Conservation (phyloP, 73 alveolate species). For the Tetrahymena malaccensis region DNA sequence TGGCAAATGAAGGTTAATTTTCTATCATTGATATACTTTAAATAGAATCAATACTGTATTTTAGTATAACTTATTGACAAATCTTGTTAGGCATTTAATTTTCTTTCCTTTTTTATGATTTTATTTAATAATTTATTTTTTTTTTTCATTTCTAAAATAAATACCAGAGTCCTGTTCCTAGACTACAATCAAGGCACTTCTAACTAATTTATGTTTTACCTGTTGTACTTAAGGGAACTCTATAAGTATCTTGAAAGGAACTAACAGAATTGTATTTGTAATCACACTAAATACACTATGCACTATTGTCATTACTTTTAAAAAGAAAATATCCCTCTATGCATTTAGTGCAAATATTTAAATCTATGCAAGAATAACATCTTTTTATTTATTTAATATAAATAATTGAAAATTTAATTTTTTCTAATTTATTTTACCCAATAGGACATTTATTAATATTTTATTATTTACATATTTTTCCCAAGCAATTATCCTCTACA, state of each 20-base stretch:
- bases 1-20: background rate
- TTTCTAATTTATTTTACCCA: background rate
- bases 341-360: background rate
- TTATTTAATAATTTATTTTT: no score
- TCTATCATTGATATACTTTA: background rate
- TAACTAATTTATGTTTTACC: background rate
- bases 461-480: background rate
- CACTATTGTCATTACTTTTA: background rate
- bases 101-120: background rate
- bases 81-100: background rate
- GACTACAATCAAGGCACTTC: background rate
- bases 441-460: background rate
- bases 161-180: background rate
- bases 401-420: background rate
- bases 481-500: background rate
- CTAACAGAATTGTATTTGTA: background rate
- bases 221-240: background rate
- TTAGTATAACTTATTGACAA: background rate
- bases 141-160: background rate
- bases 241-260: background rate
- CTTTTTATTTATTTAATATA: background rate
- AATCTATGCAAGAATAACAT: background rate
- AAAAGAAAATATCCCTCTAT: background rate
- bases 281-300: background rate
- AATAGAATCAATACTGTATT: no score